Conservation (phyloP, 2,329 filamentous ascomycete species). For the Fusarium humuli region DNA sequence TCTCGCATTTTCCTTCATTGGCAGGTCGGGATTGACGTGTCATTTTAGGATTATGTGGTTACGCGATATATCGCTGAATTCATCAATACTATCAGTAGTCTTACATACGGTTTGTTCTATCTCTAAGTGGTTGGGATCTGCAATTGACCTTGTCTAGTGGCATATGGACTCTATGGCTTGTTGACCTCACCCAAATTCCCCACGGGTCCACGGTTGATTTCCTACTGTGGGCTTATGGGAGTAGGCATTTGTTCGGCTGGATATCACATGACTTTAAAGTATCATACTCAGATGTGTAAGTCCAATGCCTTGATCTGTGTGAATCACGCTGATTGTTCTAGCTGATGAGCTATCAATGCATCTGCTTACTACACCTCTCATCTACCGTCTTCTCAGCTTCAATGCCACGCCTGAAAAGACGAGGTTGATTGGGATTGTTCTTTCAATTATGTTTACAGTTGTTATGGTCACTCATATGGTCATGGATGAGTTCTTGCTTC, state of each 20-base stretch:
- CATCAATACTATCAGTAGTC: constrained; percentile 58
- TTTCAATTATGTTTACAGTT: constrained; percentile 43
- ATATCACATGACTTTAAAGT: constrained; percentile 53
- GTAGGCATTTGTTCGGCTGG: constrained; percentile 50
- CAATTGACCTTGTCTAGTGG: constrained; percentile 43
- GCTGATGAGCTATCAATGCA: constrained; percentile 58
- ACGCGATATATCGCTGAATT: constrained; percentile 59
- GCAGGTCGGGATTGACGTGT: too few species aligned
- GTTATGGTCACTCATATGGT: constrained; percentile 57
- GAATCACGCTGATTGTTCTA: constrained; percentile 12
- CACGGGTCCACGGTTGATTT: constrained; percentile 47
- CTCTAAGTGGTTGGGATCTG: accelerated
- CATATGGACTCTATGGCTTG: constrained; percentile 56
- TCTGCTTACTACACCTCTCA: constrained; percentile 55
- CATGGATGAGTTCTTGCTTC: constrained; percentile 57
- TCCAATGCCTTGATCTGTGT: accelerated
- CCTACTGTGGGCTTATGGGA: constrained; percentile 55
- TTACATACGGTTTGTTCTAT: constrained; percentile 50
- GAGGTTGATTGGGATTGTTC: constrained; percentile 35
- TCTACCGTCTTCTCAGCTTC: constrained; percentile 56
- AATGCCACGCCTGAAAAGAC: constrained; percentile 45
- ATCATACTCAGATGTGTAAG: constrained; percentile 53
- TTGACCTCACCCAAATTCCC: constrained; percentile 25
- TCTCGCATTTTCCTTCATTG: too few species aligned
- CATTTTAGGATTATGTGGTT: constrained; percentile 53